Evolutionary conservation across 2,329 filamentous ascomycete genomes (phyloP).

Genomic region (Ophiostoma australiae): DNA sequence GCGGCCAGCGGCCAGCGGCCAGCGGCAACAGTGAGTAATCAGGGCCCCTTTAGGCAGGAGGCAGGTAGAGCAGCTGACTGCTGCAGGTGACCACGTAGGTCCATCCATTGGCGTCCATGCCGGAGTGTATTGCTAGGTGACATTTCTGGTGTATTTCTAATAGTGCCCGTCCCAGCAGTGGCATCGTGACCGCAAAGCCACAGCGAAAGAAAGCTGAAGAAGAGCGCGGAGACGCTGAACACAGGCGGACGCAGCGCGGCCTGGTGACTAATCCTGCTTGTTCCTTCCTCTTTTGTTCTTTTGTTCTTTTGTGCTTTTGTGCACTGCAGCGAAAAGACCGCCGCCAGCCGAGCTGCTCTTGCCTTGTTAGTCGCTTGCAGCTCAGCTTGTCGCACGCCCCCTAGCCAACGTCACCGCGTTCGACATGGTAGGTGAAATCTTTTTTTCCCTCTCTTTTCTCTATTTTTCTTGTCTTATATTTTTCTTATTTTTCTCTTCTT

Average conservation of each 20-base stretch:
- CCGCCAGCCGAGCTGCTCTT: background rate
- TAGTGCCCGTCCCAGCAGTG: background rate
- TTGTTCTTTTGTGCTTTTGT: no score
- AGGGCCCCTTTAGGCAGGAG: background rate
- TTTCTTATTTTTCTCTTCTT: background rate
- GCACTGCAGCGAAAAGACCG: background rate
- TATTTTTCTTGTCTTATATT: background rate
- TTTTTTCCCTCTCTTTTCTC: background rate
- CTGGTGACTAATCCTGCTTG: background rate
- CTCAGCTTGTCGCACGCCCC: background rate
- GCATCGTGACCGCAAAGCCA: background rate
- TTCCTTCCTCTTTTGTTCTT: background rate
- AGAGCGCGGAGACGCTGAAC: background rate
- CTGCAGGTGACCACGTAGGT: background rate
- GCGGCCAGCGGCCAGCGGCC: no score
- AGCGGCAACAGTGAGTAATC: background rate
- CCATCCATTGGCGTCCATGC: background rate
- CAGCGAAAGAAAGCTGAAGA: background rate
- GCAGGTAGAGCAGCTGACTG: background rate
- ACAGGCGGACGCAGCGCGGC: background rate
- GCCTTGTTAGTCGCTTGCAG: background rate
- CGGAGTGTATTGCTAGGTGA: no score
- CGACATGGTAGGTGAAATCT: background rate
- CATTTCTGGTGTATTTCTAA: background rate
- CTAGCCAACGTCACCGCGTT: background rate